A percentile compares a stretch with the other conserved stretches of the same genome.
Evolutionary conservation across 2,329 filamentous ascomycete species (phyloP).

Genomic region (Daldinia eschscholtzii): DNA sequence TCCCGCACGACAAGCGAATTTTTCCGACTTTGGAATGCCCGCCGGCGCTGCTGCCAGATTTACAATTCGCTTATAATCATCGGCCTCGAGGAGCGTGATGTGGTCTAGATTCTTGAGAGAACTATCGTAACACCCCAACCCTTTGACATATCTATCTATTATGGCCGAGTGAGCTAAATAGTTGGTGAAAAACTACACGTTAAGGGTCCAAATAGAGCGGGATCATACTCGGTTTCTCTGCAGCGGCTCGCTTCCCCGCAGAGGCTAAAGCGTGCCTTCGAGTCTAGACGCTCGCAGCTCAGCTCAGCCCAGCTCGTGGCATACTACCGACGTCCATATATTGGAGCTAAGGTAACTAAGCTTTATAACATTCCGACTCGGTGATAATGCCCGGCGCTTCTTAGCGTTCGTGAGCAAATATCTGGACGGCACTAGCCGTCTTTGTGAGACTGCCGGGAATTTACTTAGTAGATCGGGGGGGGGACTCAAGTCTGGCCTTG

Average conservation of each 20-base stretch:
- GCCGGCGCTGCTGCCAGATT: background rate
- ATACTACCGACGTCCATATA: background rate
- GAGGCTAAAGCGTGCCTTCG: background rate
- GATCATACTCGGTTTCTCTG: background rate
- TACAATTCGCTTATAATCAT: background rate
- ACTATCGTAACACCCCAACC: background rate
- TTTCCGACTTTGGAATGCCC: background rate
- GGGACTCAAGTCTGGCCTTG: background rate
- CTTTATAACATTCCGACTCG: background rate
- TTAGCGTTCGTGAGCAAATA: background rate
- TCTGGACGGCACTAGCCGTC: background rate
- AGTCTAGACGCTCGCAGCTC: background rate
- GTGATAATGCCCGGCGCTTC: background rate
- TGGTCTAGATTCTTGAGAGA: background rate
- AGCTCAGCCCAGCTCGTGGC: constrained; percentile 1
- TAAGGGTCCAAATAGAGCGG: background rate
- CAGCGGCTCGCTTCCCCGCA: too few relatives aligned
- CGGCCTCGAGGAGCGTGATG: background rate
- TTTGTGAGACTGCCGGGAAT: background rate
- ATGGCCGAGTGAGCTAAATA: background rate
- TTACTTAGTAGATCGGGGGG: background rate
- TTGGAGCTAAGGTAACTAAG: background rate
- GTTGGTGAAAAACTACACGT: background rate
- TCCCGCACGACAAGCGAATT: background rate
- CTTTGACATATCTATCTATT: background rate